Evolutionary conservation across 345 rosid genomes (phyloP).

Genomic region (Aquilaria sinensis): DNA sequence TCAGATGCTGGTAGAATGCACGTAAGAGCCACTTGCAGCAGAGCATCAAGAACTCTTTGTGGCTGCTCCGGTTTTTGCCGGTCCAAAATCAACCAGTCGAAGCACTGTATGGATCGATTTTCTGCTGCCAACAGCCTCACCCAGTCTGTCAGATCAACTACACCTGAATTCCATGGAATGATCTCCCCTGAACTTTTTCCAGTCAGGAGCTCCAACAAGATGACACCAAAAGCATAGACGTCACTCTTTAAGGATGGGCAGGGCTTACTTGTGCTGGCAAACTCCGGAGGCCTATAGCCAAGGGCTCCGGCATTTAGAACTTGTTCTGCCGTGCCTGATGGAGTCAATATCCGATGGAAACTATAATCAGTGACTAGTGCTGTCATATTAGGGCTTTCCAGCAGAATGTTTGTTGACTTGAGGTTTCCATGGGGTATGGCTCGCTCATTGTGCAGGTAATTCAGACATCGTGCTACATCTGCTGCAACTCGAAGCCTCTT

Average conservation of each 20-base stretch:
- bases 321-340: constrained; percentile 83
- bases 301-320: constrained; percentile 83
- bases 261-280: constrained; percentile 74
- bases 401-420: constrained; percentile 73
- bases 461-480: constrained; percentile 65
- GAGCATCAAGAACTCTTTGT: constrained; percentile 31
- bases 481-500: constrained; percentile 52
- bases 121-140: constrained; percentile 48
- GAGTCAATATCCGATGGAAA: constrained; percentile 72
- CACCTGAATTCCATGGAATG: constrained; percentile 49
- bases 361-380: constrained; percentile 74
- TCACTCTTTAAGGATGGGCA: constrained; percentile 88
- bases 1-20: constrained; percentile 76
- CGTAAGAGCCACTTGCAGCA: constrained; percentile 59
- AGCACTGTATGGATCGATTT: constrained; percentile 56
- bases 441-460: constrained; percentile 68
- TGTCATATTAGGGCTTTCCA: constrained; percentile 44
- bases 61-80: constrained; percentile 15
- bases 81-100: constrained; percentile 37
- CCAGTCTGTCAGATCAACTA: constrained; percentile 81
- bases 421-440: constrained; percentile 96
- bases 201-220: constrained; percentile 68
- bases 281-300: constrained; percentile 89
- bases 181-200: constrained; percentile 67
- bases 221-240: constrained; percentile 77